Base-by-base conservation (phyloP, 2,329 filamentous ascomycete species). In the Pseudocercospora pini-densiflorae region DNA sequence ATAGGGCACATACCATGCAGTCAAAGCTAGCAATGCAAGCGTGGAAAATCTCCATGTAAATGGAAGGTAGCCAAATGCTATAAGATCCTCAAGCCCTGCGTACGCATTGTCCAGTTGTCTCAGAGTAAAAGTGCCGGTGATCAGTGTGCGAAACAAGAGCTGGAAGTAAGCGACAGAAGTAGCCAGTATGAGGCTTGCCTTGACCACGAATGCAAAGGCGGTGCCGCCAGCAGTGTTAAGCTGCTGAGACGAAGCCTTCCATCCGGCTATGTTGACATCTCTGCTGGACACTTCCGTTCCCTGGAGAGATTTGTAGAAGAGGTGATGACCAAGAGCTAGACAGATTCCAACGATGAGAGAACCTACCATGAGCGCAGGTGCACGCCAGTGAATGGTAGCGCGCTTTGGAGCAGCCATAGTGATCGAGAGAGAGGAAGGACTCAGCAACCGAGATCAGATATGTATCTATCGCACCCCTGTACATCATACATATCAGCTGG, bases 351-450 rank as follows among this genome's bases (percentile, higher is more conserved):
- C 55, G 12, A 61, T 47, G 24, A 63, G 59, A 5, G 66, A 59
- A 21, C 43, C 14, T 8, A 65, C n/a, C 21, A 68, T 61, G 1
- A 64, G 43, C 33, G 61, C 61, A 14, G 58, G 61, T 27, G 61
- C 55, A 40, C 57, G 65, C 65, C 61, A 64, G 61, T 67, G 61
- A 16, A 64, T 53, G 33, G 27, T 53, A 29, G 10, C n/a, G 40
- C 21, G 54, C 54, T 19, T 58, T 31, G 4, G 29, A 31, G 29
- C 29, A 31, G 29, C 29, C 29, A 31, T 31, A 31, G 29, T 31
- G 29, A 31, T 31, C 29, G 5, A 7, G 29, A 31, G 29, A 31
- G 29, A 31, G 29, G 29, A 31, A 31, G 29, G 29, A 31, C 29
- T 31, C 29, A 31, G 29, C 29, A 31, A 31, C 8, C 29, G 29